Conservation (phyloP, 192 early-diverging fungal species). For the Coemansia sp. region DNA sequence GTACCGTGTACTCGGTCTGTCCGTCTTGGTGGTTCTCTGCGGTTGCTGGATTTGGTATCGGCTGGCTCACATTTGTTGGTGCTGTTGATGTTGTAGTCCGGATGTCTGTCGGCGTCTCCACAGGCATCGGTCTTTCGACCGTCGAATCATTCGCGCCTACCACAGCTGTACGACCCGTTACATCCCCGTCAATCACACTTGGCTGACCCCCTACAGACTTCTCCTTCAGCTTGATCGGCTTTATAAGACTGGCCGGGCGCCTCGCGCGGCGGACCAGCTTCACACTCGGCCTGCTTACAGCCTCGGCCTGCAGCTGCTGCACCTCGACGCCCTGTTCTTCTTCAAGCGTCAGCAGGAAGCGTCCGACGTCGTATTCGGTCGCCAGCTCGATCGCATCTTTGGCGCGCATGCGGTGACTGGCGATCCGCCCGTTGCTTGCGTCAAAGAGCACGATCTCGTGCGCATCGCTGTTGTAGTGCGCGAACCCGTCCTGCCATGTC, state of each 20-base stretch:
- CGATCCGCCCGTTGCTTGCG: slow-evolving; percentile 20
- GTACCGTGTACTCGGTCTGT: slow-evolving; percentile 21
- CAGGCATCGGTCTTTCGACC: too few relatives aligned
- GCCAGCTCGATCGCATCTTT: slow-evolving; percentile 26
- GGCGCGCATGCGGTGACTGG: slow-evolving; percentile 35
- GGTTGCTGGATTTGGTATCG: too few relatives aligned
- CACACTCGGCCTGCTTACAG: too few relatives aligned
- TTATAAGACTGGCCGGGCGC: slow-evolving; percentile 38
- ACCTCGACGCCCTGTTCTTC: slow-evolving; percentile 12
- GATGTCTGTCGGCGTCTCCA: too few relatives aligned
- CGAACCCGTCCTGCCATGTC: slow-evolving; percentile 53
- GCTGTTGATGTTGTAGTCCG: too few relatives aligned
- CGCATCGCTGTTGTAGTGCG: slow-evolving; percentile 25
- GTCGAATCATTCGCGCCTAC: too few relatives aligned
- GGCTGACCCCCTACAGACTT: too few relatives aligned
- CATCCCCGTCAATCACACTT: too few relatives aligned
- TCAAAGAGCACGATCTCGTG: slow-evolving; percentile 35
- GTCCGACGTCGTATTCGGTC: slow-evolving; percentile 40
- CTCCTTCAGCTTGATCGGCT: slow-evolving; percentile 26
- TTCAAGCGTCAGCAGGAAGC: slow-evolving; percentile 43
- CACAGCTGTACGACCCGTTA: too few relatives aligned
- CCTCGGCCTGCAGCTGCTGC: background rate
- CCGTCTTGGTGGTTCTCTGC: background rate
- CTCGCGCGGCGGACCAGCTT: slow-evolving; percentile 10
- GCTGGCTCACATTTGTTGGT: too few relatives aligned